Evolutionary conservation across 1,139 yeast genomes (phyloP).

Genomic region (Lodderomyces jiufengensis): DNA sequence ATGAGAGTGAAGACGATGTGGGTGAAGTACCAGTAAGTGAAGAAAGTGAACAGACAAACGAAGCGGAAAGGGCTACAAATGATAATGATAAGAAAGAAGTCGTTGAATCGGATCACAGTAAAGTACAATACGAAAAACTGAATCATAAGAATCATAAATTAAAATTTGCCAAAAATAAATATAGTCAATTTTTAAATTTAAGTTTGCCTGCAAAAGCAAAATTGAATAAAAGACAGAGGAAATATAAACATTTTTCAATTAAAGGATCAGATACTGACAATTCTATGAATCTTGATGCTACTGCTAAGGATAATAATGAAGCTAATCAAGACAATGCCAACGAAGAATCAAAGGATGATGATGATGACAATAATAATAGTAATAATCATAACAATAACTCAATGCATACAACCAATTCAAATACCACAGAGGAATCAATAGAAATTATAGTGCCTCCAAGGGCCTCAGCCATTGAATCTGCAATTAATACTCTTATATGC

Average conservation of each 20-base stretch:
- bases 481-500: constrained; percentile 37
- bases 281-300: constrained; percentile 1
- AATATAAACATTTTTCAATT: constrained; percentile 25
- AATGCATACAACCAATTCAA: background rate
- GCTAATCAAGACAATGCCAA: background rate
- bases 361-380: constrained; percentile 8
- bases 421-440: constrained; percentile 8
- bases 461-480: constrained; percentile 45
- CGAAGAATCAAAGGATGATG: constrained; percentile 1
- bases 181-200: constrained; percentile 19
- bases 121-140: constrained; percentile 3
- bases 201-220: constrained; percentile 13
- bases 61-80: constrained; percentile 12
- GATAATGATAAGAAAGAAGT: constrained; percentile 4
- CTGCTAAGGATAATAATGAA: no score
- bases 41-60: constrained; percentile 10
- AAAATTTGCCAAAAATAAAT: constrained; percentile 4
- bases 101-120: constrained; percentile 2
- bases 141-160: constrained; percentile 5
- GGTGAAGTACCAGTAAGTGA: constrained; percentile 16
- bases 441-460: constrained; percentile 36
- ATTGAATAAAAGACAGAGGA: constrained; percentile 20
- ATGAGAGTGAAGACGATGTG: constrained; percentile 9
- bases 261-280: constrained; percentile 20
- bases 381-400: background rate